Percentiles rank a stretch among this genome's conserved stretches.
These are phyloP conservation scores for Chionographis japonica DNA, from an alignment of 106 monocot species.

Conservation along the genomic window DNA sequence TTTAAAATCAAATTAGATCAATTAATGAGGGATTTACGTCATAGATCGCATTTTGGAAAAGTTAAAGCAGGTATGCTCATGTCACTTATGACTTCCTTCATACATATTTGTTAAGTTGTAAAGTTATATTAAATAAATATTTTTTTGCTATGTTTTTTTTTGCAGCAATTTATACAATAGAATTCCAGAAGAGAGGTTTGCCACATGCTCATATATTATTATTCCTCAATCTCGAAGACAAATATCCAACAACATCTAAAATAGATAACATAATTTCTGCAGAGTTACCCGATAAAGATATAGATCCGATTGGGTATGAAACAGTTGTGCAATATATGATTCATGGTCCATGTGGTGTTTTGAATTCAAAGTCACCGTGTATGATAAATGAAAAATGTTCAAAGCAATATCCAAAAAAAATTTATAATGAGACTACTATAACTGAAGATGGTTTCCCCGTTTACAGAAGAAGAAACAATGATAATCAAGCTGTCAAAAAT, in stretches of 20 bases:
- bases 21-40: slow-evolving; percentile 9
- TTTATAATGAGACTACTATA: background rate
- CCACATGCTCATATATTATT: slow-evolving; percentile 23
- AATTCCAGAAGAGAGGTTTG: slow-evolving; percentile 23
- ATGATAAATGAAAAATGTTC: slow-evolving; percentile 15
- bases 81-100: background rate
- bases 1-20: slow-evolving; percentile 20
- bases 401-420: slow-evolving; percentile 19
- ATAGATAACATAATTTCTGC: slow-evolving; percentile 15
- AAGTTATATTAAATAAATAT: background rate
- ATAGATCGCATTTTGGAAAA: slow-evolving; percentile 7
- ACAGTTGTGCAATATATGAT: slow-evolving; percentile 8
- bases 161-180: slow-evolving; percentile 5
- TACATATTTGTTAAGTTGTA: background rate
- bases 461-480: slow-evolving; percentile 10
- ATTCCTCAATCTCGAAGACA: background rate
- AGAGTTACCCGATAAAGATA: slow-evolving; percentile 10
- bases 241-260: background rate
- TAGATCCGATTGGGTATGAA: background rate
- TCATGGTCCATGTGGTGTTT: slow-evolving; percentile 6
- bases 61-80: slow-evolving; percentile 3
- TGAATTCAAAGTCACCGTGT: slow-evolving; percentile 6
- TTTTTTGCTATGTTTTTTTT: background rate
- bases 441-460: slow-evolving; percentile 7
- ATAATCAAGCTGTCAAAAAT: background rate